Base-by-base conservation (phyloP, 495 filamentous ascomycete genomes). In the Xylaria telfairii region DNA sequence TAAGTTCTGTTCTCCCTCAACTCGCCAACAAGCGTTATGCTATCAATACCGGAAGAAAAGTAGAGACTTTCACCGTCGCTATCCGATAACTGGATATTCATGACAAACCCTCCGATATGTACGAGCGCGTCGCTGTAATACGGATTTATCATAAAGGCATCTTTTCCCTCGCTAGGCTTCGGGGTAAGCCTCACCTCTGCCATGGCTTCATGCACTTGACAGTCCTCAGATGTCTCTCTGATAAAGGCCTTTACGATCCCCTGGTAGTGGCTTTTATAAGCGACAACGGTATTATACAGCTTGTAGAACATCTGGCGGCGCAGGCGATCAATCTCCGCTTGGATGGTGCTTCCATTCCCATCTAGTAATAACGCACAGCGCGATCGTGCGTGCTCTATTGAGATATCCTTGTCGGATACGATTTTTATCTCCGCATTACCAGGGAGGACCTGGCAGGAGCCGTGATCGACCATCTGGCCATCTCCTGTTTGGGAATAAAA, bases 181-280 rank as follows among this genome's bases (percentile, higher is more conserved):
- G 75, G 71, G 28, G 85, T 81, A 70, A 92, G 90, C 54, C 82
- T 82, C 46, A 93, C 87, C 2, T 79, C 64, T 13, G 86, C 84
- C 41, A 86, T 87, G 47, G 89, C 88, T 69, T 92, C 90, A 39
- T 85, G 81, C 12, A 85, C 77, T 0, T 82, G 81, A 71, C 82
- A 85, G 70, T 91, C 84, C 9, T 54, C 59, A 8, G 21, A 6
- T 10, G 30, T 19, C 8, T 37, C 59, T 4, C 12, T 46, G 19
- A 92, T 81, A 42, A 89, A 85, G 32, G 92, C 86, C 65, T 90
- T 87, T 54, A 87, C 81, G 68, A 92, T 86, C 1, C 86, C 88
- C 66, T 85, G 81, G 77, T 88, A 92, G 28, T 85, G 83, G 1
- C 81, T 71, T 42, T 85, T 83, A 62, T 89, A 91, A 5, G 89